phyloP scores from a whole-genome alignment of 352 stramenopile genomes.

The Phytophthora pisi region DNA sequence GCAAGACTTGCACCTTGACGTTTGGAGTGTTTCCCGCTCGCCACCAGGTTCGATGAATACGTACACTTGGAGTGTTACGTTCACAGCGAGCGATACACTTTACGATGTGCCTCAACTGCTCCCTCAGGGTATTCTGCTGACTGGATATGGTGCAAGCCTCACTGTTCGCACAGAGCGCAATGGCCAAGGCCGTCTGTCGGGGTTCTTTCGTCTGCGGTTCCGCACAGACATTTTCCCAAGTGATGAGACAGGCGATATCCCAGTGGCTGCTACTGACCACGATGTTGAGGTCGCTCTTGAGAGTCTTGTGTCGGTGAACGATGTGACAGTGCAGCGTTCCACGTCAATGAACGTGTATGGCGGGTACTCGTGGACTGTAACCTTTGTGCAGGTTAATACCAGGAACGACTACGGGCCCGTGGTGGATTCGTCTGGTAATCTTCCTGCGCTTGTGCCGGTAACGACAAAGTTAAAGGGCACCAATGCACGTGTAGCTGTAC shows the following conservation, averaged over 20 bases:
- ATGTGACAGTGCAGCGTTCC: constrained; percentile 65
- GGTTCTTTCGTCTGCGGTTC: constrained; percentile 73
- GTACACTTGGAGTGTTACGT: constrained; percentile 84
- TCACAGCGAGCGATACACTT: constrained; percentile 60
- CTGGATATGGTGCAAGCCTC: constrained; percentile 57
- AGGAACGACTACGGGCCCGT: constrained; percentile 77
- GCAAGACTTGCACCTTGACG: constrained; percentile 60
- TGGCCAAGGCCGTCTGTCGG: constrained; percentile 67
- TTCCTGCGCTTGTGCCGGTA: constrained; percentile 66
- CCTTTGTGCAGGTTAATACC: constrained; percentile 81
- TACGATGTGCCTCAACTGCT: constrained; percentile 69
- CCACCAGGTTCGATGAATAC: constrained; percentile 44
- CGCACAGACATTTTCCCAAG: constrained; percentile 75
- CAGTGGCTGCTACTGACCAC: constrained; percentile 58
- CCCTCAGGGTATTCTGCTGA: constrained; percentile 56
- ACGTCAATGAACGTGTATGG: constrained; percentile 74
- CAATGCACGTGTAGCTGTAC: constrained; percentile 55
- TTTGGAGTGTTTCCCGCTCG: constrained; percentile 62
- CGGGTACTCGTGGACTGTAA: constrained; percentile 87
- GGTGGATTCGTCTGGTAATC: constrained; percentile 65
- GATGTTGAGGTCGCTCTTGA: constrained; percentile 65
- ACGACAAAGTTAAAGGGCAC: constrained; percentile 61
- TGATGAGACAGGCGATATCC: constrained; percentile 74
- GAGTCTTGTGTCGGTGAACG: constrained; percentile 72
- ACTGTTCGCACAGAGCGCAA: constrained; percentile 59